Percentiles rank a stretch among this genome's conserved stretches.
phyloP scores from a whole-genome alignment of 495 filamentous ascomycete species.

The Penicillium silybi region DNA sequence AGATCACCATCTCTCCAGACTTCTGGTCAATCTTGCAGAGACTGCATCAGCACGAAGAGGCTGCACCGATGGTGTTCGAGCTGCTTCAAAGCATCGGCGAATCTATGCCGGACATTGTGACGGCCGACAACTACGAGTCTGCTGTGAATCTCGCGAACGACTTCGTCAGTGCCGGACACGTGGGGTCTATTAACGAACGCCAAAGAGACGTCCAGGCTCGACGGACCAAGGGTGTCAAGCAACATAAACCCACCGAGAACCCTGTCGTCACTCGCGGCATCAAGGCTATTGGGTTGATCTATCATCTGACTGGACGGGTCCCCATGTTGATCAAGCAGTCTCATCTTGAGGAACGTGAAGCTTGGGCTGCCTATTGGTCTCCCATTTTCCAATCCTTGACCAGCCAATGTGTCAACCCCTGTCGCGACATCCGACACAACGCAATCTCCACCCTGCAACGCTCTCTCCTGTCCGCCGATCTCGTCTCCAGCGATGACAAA shows the following conservation, averaged over 20 bases:
- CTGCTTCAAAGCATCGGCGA: slow-evolving; percentile 71
- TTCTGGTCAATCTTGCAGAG: slow-evolving; percentile 91
- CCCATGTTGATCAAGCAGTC: slow-evolving; percentile 86
- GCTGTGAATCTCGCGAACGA: slow-evolving; percentile 79
- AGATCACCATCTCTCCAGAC: slow-evolving; percentile 93
- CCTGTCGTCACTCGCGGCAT: slow-evolving; percentile 72
- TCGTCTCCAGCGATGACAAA: slow-evolving; percentile 70
- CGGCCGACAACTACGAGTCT: slow-evolving; percentile 92
- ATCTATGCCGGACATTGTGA: slow-evolving; percentile 67
- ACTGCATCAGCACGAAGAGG: slow-evolving; percentile 61
- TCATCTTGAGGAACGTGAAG: slow-evolving; percentile 85
- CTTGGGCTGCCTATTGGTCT: slow-evolving; percentile 97
- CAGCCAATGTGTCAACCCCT: slow-evolving; percentile 89
- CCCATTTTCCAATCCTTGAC: slow-evolving; percentile 88
- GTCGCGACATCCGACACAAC: slow-evolving; percentile 85
- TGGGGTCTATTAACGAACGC: slow-evolving; percentile 77
- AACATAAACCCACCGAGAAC: slow-evolving; percentile 62
- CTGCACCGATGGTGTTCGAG: slow-evolving; percentile 74
- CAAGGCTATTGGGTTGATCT: slow-evolving; percentile 75
- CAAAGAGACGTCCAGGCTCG: slow-evolving; percentile 59
- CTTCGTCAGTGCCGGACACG: slow-evolving; percentile 79
- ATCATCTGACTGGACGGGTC: slow-evolving; percentile 72
- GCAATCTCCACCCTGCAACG: slow-evolving; percentile 85
- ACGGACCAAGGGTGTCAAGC: slow-evolving; percentile 50
- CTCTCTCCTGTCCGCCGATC: slow-evolving; percentile 73